Percentiles rank a stretch among this genome's conserved stretches.
Evolutionary conservation across 495 filamentous ascomycete genomes (phyloP).

Genomic region (Neurospora sp.): DNA sequence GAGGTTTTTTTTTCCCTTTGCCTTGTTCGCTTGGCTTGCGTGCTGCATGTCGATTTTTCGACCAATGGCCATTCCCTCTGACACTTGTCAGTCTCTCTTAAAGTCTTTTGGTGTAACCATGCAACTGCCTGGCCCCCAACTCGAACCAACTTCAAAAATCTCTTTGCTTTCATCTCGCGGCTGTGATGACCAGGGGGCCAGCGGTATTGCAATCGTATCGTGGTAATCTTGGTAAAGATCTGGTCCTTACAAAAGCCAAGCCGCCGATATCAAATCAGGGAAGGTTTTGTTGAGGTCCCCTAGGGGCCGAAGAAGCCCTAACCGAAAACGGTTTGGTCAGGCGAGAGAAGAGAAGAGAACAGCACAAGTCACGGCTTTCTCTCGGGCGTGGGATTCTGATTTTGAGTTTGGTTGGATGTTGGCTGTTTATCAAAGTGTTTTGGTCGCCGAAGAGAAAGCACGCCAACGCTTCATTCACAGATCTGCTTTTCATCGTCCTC

Average conservation of each 20-base stretch:
- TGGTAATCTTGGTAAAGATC: neutral
- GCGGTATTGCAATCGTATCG: neutral
- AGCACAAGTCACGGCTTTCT: neutral
- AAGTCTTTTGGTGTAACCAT: neutral
- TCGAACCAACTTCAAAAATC: neutral
- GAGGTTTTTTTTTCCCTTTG: neutral
- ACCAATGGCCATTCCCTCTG: neutral
- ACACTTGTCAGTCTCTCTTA: neutral
- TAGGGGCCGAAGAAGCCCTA: neutral
- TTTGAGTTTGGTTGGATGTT: neutral
- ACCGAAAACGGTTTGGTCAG: neutral
- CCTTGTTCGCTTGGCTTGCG: neutral
- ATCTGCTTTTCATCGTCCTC: neutral
- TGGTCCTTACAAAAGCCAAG: neutral
- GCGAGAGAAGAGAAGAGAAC: neutral
- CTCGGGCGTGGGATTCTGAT: neutral
- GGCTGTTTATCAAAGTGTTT: neutral
- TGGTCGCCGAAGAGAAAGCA: neutral
- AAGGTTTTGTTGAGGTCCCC: neutral
- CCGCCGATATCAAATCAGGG: neutral
- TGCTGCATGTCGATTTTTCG: neutral
- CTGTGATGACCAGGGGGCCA: neutral
- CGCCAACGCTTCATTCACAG: neutral
- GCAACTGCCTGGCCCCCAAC: neutral
- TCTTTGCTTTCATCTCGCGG: neutral